Evolutionary conservation across 2,329 filamentous ascomycete genomes (phyloP), one percentile per base, ranked within the genome.

Genomic region (Allantophomopsis cytisporea): DNA sequence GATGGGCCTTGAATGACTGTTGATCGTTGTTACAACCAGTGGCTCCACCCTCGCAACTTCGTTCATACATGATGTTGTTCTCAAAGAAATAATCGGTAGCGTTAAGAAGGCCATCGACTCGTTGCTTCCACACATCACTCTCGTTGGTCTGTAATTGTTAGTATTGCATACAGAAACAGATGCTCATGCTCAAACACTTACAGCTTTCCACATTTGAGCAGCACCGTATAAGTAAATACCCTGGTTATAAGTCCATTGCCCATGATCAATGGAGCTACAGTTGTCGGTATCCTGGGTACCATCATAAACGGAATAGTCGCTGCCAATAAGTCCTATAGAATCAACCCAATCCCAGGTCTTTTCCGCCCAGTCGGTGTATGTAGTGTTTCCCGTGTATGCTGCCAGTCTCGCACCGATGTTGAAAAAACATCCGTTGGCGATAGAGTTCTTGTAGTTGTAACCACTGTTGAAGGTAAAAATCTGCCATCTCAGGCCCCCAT

Each of bases 391-490:
- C 0, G 85, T 91, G 57, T 85, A 89, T 11, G 78, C 66, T 1
- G 80, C 81, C 6, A 88, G 64, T 7, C 83, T 73, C 2, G 81
- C 75, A 12, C 68, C 71, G 5, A 76, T 56, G 38, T 73, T 71
- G 55, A 76, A 76, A 57, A 76, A 74, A 42, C 69, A 71, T 3
- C 69, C 72, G 45, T 75, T 71, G 0, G 72, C 74, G 44, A 76
- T 75, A 14, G 71, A 70, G 44, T 76, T 76, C 51, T 77, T 89
- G 66, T 88, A 86, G 49, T 79, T 69, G 59, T 78, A 93, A n/a
- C 86, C 86, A 30, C 71, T 75, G 54, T 93, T 89, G 65, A 83
- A 86, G 2, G 72, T 66, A 54, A 83, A 89, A 37, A 93, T 86
- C 59, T 94, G 85, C 83, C 83, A 89, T 45, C 82, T 73, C 41